A percentile compares a stretch with the other conserved stretches of the same genome.
Evolutionary conservation across 2,329 filamentous ascomycete genomes (phyloP).

Genomic region (Colletotrichum lini): DNA sequence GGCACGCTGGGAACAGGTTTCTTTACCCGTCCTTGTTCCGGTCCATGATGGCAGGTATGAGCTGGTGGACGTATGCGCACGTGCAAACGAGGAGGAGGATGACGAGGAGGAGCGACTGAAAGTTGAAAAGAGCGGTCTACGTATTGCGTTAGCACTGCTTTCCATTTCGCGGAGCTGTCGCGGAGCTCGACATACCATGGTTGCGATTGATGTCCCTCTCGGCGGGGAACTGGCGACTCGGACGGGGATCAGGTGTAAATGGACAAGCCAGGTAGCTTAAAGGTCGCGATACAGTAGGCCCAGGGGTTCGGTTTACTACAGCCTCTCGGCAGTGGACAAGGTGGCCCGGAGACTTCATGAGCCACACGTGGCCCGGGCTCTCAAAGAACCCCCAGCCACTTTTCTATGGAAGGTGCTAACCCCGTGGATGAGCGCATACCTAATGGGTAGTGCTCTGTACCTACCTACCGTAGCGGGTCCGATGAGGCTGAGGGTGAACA

Average conservation of each 20-base stretch:
- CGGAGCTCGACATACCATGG: constrained; percentile 45
- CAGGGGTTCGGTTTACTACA: constrained; percentile 23
- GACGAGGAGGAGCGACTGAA: constrained; percentile 95
- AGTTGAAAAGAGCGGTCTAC: constrained; percentile 98
- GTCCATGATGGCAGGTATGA: constrained; percentile 92
- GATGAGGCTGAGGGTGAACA: background rate
- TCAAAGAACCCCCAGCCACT: constrained; percentile 10
- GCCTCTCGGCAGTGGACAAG: constrained; percentile 39
- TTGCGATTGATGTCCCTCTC: constrained; percentile 37
- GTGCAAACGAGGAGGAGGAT: constrained; percentile 97
- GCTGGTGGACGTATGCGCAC: constrained; percentile 91
- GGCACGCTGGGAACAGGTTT: background rate
- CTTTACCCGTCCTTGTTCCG: constrained; percentile 90
- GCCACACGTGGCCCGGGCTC: constrained; percentile 33
- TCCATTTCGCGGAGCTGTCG: background rate
- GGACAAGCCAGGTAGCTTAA: constrained; percentile 18
- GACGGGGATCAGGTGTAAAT: constrained; percentile 16
- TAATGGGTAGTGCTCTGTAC: too few relatives aligned
- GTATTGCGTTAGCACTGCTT: constrained; percentile 23
- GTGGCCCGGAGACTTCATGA: constrained; percentile 35
- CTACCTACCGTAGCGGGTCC: too few relatives aligned
- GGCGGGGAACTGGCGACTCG: constrained; percentile 25
- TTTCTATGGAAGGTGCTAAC: background rate
- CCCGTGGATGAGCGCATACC: constrained; percentile 6
- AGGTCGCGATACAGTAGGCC: constrained; percentile 24